A percentile compares a stretch with the other conserved stretches of the same genome.
Conservation (phyloP, 108 stramenopile genomes). For the Cyclotella cryptica region DNA sequence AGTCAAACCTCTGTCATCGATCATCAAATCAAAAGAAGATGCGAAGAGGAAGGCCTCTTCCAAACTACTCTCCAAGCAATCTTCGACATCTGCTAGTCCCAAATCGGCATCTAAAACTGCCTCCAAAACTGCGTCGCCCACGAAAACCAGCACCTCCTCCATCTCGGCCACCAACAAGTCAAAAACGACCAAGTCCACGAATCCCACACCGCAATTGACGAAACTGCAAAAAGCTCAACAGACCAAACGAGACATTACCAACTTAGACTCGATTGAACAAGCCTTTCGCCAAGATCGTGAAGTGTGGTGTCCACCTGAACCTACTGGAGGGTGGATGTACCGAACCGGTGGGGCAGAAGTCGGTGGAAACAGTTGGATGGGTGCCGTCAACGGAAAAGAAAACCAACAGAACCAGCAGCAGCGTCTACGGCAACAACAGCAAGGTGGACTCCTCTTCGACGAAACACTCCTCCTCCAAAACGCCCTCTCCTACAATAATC, state of each 20-base stretch:
- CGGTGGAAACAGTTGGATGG: slow-evolving; percentile 39
- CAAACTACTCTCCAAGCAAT: not conserved
- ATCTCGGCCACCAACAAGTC: not conserved
- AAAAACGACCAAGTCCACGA: not conserved
- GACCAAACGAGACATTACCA: not conserved
- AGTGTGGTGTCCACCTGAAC: slow-evolving; percentile 12
- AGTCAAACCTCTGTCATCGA: not conserved
- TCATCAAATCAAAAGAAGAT: slow-evolving; percentile 1
- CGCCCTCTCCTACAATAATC: slow-evolving; percentile 59
- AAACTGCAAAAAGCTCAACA: slow-evolving; percentile 6
- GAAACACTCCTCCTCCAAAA: slow-evolving; percentile 70
- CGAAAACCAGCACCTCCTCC: not conserved
- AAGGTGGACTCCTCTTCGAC: slow-evolving; percentile 55
- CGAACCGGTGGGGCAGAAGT: slow-evolving; percentile 32
- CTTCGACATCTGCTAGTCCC: not conserved
- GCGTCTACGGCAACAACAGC: slow-evolving; percentile 4
- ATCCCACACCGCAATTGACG: not conserved
- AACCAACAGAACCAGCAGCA: not conserved
- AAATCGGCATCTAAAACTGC: not conserved
- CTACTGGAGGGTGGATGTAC: slow-evolving; percentile 44
- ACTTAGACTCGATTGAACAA: slow-evolving; percentile 9
- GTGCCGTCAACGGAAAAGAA: slow-evolving; percentile 15
- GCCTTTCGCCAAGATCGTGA: slow-evolving; percentile 10
- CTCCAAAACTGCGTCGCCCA: not conserved
- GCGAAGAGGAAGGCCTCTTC: not conserved